Conservation (phyloP, 371 early-diverging fungal genomes). For the Choanephora cucurbitarum region DNA sequence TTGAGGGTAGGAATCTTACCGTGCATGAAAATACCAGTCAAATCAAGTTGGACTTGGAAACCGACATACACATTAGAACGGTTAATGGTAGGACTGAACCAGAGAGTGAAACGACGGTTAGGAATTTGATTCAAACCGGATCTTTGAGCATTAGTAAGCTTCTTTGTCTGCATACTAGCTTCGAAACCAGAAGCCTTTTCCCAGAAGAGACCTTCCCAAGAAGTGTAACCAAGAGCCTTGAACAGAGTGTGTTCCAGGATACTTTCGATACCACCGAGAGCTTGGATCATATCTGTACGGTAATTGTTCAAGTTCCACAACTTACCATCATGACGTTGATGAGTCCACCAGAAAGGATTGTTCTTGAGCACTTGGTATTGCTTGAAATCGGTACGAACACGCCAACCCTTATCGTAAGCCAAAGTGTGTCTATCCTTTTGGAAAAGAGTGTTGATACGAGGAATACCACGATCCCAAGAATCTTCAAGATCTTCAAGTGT, state of each 20-base stretch:
- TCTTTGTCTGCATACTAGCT: constrained; percentile 81
- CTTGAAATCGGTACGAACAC: constrained; percentile 96
- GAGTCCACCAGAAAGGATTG: constrained; percentile 97
- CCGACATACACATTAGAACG: constrained; percentile 95
- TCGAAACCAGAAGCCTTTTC: constrained; percentile 73
- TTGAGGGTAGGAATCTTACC: constrained; percentile 99
- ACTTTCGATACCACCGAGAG: constrained; percentile 97
- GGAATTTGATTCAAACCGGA: constrained; percentile 99
- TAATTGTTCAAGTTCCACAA: constrained; percentile 97
- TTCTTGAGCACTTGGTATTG: constrained; percentile 94
- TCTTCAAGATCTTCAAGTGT: constrained; percentile 98
- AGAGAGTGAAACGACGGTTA: constrained; percentile 99
- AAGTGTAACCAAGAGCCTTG: constrained; percentile 96
- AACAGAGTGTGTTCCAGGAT: constrained; percentile 98
- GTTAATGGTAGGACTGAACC: constrained; percentile 99
- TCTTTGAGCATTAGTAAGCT: constrained; percentile 98
- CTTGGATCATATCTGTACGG: constrained; percentile 98
- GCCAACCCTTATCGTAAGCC: constrained; percentile 99
- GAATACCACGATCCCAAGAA: constrained; percentile 98
- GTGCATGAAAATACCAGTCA: constrained; percentile 99
- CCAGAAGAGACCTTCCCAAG: constrained; percentile 99
- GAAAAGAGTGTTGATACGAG: constrained; percentile 97
- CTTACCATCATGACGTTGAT: constrained; percentile 95
- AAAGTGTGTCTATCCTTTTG: constrained; percentile 96
- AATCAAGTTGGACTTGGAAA: constrained; percentile 98